phyloP scores from a whole-genome alignment of 495 filamentous ascomycete genomes.

The Astrothelium macrocarpum region DNA sequence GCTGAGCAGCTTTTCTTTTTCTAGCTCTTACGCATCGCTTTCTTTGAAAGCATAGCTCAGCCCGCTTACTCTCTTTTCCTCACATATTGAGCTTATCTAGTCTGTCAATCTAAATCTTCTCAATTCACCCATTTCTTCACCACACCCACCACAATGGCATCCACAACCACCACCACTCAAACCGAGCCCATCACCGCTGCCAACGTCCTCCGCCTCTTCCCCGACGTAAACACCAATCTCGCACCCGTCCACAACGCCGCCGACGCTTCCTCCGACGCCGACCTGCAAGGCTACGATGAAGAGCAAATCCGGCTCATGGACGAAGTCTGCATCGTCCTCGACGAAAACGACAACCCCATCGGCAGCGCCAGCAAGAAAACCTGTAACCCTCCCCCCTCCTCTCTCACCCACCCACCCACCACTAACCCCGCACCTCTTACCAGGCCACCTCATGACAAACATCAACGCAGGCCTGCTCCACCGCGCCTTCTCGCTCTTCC shows the following conservation, averaged over 20 bases:
- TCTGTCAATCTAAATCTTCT: too few species aligned
- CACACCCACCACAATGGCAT: slow-evolving; percentile 22
- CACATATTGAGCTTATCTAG: too few species aligned
- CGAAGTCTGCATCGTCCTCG: slow-evolving; percentile 94
- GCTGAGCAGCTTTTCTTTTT: too few species aligned
- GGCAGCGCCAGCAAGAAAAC: slow-evolving; percentile 97
- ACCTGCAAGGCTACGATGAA: slow-evolving; percentile 81
- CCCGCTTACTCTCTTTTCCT: too few species aligned
- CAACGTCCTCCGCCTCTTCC: slow-evolving; percentile 80
- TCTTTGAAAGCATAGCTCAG: too few species aligned
- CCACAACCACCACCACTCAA: slow-evolving; percentile 31
- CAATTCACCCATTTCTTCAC: background rate
- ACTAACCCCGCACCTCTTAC: background rate
- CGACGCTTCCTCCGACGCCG: slow-evolving; percentile 34
- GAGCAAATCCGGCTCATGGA: slow-evolving; percentile 98
- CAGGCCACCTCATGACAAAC: slow-evolving; percentile 97
- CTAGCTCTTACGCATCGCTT: too few species aligned
- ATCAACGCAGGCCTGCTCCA: slow-evolving; percentile 92
- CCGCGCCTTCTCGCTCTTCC: slow-evolving; percentile 94
- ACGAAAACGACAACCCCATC: slow-evolving; percentile 86
- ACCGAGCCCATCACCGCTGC: slow-evolving; percentile 63
- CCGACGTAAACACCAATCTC: slow-evolving; percentile 87
- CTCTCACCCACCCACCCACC: background rate
- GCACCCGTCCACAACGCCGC: slow-evolving; percentile 30
- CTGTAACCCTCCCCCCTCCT: slow-evolving; percentile 49